Conservation (phyloP, 2,329 filamentous ascomycete species). For the Mariannaea elegans region DNA sequence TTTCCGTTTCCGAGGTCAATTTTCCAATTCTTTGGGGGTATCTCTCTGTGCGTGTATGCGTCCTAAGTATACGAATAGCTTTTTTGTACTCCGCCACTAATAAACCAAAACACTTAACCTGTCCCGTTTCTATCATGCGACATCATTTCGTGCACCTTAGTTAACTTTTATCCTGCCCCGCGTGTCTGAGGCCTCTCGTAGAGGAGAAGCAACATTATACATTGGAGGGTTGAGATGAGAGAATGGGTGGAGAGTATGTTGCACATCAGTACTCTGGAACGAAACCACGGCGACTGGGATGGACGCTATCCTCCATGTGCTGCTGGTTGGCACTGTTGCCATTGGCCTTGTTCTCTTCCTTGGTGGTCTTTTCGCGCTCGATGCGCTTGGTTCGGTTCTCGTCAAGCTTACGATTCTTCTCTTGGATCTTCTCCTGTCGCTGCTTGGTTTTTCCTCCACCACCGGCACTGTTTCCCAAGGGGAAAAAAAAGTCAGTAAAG, state of each 20-base stretch:
- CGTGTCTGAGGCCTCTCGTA: not conserved
- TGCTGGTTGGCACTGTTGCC: conserved; percentile 34
- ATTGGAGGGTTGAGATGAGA: not conserved
- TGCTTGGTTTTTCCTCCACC: conserved; percentile 81
- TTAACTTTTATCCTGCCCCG: not conserved
- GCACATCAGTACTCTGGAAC: conserved; percentile 32
- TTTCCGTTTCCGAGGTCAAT: conserved; percentile 29
- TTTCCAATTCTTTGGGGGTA: conserved; percentile 42
- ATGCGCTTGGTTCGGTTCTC: conserved; percentile 66
- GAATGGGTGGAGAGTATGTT: not conserved
- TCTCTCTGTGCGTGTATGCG: conserved; percentile 32
- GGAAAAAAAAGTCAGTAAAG: conserved; percentile 11
- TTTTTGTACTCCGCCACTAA: conserved; percentile 29
- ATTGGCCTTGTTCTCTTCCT: conserved; percentile 40
- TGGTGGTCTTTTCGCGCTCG: conserved; percentile 55
- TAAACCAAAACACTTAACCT: not conserved
- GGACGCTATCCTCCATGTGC: conserved; percentile 52
- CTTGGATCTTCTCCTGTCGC: conserved; percentile 79
- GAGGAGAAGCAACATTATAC: not conserved
- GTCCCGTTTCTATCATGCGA: not conserved
- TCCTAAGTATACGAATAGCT: conserved; percentile 18
- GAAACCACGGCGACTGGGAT: conserved; percentile 59
- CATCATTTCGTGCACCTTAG: conserved; percentile 3
- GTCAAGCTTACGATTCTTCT: conserved; percentile 87
- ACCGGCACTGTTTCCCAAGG: conserved; percentile 69